Base-by-base conservation (phyloP, 2,329 filamentous ascomycete species). In the Lachnellula subtilissima region DNA sequence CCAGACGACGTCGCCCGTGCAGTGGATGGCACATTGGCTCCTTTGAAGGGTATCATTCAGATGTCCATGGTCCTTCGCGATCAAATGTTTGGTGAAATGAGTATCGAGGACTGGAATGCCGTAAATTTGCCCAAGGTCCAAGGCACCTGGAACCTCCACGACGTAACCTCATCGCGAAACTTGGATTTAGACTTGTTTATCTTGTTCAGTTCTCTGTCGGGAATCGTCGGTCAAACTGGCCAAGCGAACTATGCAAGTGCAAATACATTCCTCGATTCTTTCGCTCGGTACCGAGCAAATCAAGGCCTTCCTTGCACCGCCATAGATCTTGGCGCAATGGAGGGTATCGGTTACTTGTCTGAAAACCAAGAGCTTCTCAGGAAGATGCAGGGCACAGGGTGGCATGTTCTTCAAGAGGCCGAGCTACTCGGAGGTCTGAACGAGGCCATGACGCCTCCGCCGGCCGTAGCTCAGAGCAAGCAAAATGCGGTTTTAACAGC, bases 271-370 rank as follows among this genome's bases (percentile, higher is more conserved):
- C 63, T 72, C 1, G 72, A 74, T 48, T 61, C 63, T 0, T 71
- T 76, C 43, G 68, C 66, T 2, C 42, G 23, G 17, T 46, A 7
- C 19, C 15, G 42, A 22, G n/a, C 22, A 6, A 22, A n/a, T 2
- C 66, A 65, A 28, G 74, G 75, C 3, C 66, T 77, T 3, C 68
- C 74, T 2, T 76, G 75, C 36, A 71, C 76, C 0, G 75, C 74
- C 0, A 69, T 85, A 1, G 76, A 84, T 61, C 67, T 85, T 11
- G 80, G 78, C 0, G 74, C 75, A 1, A 74, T 85, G 15, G 69
- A 67, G 3, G 73, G 68, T 8, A 64, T 73, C 1, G 74, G 75
- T 0, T 70, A 67, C 35, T 61, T 75, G 4, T 53, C 49, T 15
- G 53, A 57, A 46, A 61, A 61, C 53, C 45, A 46, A 9, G 23